A percentile compares a stretch with the other conserved stretches of the same genome.
phyloP scores from a whole-genome alignment of 345 rosid species.

The Cardamine resedifolia region DNA sequence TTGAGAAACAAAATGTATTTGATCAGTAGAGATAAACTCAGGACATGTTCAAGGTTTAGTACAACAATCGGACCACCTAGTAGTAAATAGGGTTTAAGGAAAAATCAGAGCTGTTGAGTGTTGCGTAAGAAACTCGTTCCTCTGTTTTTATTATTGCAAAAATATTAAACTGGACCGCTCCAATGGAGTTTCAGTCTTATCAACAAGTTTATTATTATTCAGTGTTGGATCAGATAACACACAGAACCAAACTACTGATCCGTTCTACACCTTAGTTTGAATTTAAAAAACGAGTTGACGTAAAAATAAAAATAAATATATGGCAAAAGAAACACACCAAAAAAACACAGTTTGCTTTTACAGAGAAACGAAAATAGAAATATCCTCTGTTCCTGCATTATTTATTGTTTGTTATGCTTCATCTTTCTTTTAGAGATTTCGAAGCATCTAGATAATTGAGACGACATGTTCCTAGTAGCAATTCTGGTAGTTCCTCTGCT shows the following conservation, averaged over 20 bases:
- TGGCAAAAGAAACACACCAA: conserved; percentile 11
- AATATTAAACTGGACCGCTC: background rate
- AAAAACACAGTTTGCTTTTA: conserved; percentile 4
- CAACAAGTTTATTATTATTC: conserved; percentile 14
- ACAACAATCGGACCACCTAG: background rate
- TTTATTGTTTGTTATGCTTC: conserved; percentile 4
- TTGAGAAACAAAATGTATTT: conserved; percentile 4
- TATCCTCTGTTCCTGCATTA: conserved; percentile 19
- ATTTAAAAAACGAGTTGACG: conserved; percentile 11
- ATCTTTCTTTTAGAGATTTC: conserved; percentile 51
- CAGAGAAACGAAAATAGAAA: conserved; percentile 9
- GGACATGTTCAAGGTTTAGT: background rate
- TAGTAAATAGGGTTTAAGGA: background rate
- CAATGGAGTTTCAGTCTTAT: background rate
- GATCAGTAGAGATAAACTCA: background rate
- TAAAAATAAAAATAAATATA: background rate
- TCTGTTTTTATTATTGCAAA: background rate
- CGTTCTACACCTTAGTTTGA: conserved; percentile 13
- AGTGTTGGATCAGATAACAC: conserved; percentile 7
- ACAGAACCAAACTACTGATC: conserved; percentile 26
- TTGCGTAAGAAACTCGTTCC: conserved; percentile 10
- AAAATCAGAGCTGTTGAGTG: background rate
- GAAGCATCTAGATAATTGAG: conserved; percentile 64
- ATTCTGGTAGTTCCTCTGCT: conserved; percentile 87
- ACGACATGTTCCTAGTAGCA: conserved; percentile 80